A percentile compares a stretch with the other conserved stretches of the same genome.
Conservation (phyloP, 2,329 filamentous ascomycete species). For the Ramularia endophylla region DNA sequence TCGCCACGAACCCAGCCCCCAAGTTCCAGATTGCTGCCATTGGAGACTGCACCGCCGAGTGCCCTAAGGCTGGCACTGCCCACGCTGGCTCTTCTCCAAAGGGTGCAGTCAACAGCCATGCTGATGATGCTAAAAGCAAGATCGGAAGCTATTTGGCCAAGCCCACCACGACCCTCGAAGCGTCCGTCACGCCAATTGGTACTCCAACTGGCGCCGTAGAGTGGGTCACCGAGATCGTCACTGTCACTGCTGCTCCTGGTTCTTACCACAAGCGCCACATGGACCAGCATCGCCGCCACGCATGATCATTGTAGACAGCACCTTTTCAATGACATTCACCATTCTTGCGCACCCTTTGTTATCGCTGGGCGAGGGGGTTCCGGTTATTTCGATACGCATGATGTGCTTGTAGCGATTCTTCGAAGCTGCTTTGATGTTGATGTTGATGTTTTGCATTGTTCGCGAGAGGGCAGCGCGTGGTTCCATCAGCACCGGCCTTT, state of each 20-base stretch:
- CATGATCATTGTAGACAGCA: not conserved
- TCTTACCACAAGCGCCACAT: conserved; percentile 1
- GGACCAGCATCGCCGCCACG: conserved; percentile 1
- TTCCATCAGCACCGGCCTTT: no score
- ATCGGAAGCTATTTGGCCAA: not conserved
- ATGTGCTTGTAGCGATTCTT: no score
- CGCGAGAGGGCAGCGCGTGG: no score
- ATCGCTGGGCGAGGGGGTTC: no score
- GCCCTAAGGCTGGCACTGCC: conserved; percentile 5
- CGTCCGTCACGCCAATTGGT: not conserved
- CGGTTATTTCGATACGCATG: no score
- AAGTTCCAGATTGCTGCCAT: conserved; percentile 17
- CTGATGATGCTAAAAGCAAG: not conserved
- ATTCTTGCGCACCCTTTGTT: no score
- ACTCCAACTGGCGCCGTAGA: not conserved
- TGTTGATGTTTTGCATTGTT: no score
- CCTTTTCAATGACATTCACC: not conserved
- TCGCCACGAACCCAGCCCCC: conserved; percentile 33
- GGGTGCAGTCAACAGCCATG: not conserved
- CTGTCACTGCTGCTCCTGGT: not conserved
- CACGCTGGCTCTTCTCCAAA: not conserved
- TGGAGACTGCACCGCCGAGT: conserved; percentile 14
- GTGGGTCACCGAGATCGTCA: conserved; percentile 1
- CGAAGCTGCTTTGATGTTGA: no score
- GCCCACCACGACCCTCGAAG: not conserved